phyloP scores from a whole-genome alignment of 192 early-diverging fungal genomes.

The Phycomyces blakesleeanus region DNA sequence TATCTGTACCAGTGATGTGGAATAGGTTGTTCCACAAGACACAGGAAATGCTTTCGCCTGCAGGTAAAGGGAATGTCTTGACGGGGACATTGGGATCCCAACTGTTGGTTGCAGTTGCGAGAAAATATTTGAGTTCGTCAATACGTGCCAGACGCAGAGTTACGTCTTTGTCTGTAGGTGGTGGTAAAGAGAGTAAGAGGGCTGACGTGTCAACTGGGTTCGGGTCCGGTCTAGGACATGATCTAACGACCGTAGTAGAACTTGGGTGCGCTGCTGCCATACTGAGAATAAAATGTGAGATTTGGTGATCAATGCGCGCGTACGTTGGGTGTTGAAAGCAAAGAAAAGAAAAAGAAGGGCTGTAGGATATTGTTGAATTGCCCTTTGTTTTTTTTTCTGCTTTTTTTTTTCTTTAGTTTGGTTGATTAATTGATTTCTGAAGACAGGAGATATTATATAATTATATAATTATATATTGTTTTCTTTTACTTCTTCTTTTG shows the following conservation, averaged over 20 bases:
- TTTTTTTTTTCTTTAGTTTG: too few relatives aligned
- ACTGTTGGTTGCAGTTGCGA: constrained; percentile 61
- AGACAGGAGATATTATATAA: too few relatives aligned
- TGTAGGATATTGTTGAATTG: too few relatives aligned
- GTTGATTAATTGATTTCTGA: too few relatives aligned
- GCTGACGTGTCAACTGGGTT: neutral
- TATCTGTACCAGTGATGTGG: constrained; percentile 96
- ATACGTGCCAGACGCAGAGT: constrained; percentile 30
- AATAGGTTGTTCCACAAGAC: constrained; percentile 90
- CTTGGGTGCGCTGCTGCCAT: neutral
- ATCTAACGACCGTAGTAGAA: neutral
- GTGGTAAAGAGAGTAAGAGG: neutral
- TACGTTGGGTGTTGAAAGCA: too few relatives aligned
- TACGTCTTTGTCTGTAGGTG: constrained; percentile 24
- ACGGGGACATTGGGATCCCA: constrained; percentile 59
- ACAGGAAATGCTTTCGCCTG: constrained; percentile 88
- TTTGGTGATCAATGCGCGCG: too few relatives aligned
- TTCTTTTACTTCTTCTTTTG: too few relatives aligned
- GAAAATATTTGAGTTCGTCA: constrained; percentile 51
- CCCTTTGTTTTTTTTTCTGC: too few relatives aligned
- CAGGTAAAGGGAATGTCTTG: constrained; percentile 61
- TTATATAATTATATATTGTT: too few relatives aligned
- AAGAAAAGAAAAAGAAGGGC: too few relatives aligned
- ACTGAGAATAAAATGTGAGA: neutral
- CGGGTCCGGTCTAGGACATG: neutral